Evolutionary conservation across 1,139 yeast genomes (phyloP).

Genomic region (Yamadazyma jaroonii): DNA sequence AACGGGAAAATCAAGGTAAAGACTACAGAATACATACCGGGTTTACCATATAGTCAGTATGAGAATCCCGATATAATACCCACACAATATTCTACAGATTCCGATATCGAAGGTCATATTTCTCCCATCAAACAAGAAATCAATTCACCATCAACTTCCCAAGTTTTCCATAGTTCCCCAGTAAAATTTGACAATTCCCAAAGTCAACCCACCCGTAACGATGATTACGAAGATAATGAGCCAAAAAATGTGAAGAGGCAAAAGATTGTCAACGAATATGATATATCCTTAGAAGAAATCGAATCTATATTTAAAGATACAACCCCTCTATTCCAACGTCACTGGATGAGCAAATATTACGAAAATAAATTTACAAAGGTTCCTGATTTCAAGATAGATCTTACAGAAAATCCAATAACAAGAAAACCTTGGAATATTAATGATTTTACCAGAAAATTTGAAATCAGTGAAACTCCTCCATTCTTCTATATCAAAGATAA

Average conservation of each 20-base stretch:
- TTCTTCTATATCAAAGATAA: slow-evolving; percentile 16
- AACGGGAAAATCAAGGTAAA: slow-evolving; percentile 1
- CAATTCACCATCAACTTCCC: not conserved
- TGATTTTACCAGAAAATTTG: slow-evolving; percentile 35
- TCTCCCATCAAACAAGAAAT: not conserved
- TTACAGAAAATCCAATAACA: slow-evolving; percentile 27
- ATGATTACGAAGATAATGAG: not conserved
- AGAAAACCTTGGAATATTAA: slow-evolving; percentile 37
- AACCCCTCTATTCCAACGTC: slow-evolving; percentile 30
- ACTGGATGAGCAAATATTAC: slow-evolving; percentile 25
- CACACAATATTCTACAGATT: slow-evolving; percentile 15
- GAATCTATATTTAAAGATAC: not conserved
- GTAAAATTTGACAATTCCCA: not conserved
- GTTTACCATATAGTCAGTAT: slow-evolving; percentile 4
- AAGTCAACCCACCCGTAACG: not conserved
- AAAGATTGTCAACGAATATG: slow-evolving; percentile 6
- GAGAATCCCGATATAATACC: slow-evolving; percentile 8
- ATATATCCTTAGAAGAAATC: slow-evolving; percentile 2
- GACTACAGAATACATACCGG: slow-evolving; percentile 2
- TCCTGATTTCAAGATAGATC: slow-evolving; percentile 22
- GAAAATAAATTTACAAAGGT: slow-evolving; percentile 19
- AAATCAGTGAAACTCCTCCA: slow-evolving; percentile 18
- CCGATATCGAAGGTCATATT: slow-evolving; percentile 2
- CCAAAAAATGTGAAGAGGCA: not conserved
- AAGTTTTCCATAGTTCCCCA: slow-evolving; percentile 1